A percentile compares a stretch with the other conserved stretches of the same genome.
Evolutionary conservation across 176 grass and related monocot genomes (phyloP).

Genomic region (Oryza punctata): DNA sequence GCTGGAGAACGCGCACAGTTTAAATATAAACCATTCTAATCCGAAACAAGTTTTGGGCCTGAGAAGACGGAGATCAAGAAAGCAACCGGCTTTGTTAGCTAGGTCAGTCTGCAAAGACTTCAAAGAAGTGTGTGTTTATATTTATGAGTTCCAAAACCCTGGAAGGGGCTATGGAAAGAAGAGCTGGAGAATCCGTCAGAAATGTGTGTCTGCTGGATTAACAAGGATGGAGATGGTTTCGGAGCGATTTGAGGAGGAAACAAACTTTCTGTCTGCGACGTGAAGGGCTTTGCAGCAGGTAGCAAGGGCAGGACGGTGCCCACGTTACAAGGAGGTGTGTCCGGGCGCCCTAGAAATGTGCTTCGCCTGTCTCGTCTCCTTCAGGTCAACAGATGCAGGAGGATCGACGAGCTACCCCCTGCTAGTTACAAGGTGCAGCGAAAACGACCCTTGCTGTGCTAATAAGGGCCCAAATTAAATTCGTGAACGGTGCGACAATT

Average conservation of each 20-base stretch:
- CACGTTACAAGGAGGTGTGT: slow-evolving; percentile 47
- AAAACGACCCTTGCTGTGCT: background rate
- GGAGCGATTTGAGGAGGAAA: slow-evolving; percentile 52
- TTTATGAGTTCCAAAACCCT: slow-evolving; percentile 63
- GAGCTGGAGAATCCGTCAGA: background rate
- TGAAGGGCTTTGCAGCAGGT: slow-evolving; percentile 17
- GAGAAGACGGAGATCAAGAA: background rate
- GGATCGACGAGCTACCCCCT: slow-evolving; percentile 5
- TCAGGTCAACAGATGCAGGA: slow-evolving; percentile 31
- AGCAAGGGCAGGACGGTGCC: slow-evolving; percentile 20
- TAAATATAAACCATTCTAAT: slow-evolving; percentile 10
- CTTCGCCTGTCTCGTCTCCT: slow-evolving; percentile 37
- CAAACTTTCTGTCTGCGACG: slow-evolving; percentile 47
- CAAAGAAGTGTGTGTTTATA: background rate
- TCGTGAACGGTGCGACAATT: too few relatives aligned
- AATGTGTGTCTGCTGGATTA: background rate
- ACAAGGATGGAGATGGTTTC: background rate
- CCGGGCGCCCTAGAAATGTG: slow-evolving; percentile 42
- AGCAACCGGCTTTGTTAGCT: background rate
- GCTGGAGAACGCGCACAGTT: slow-evolving; percentile 12
- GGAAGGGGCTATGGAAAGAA: slow-evolving; percentile 41
- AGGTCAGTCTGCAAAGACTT: background rate
- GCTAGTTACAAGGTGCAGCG: background rate
- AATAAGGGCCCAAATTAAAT: too few relatives aligned
- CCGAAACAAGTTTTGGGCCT: background rate